phyloP scores from a whole-genome alignment of 164 flowering plant genomes.

The Vitis amurensis region DNA sequence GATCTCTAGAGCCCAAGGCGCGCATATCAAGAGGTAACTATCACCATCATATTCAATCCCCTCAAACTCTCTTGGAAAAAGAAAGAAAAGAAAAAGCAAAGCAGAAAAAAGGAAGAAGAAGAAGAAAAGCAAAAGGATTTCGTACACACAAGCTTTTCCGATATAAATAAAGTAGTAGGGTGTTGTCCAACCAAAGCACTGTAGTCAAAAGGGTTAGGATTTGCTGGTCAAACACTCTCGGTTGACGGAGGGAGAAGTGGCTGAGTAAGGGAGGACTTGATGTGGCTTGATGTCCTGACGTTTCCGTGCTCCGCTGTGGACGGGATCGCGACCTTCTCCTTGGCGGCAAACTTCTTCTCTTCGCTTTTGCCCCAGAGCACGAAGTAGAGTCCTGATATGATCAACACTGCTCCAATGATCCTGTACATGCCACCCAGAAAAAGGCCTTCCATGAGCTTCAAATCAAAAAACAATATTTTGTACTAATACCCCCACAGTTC shows the following conservation, averaged over 20 bases:
- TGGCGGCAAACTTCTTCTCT: slow-evolving; percentile 58
- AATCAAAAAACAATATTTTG: no score
- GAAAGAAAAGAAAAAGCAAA: neutral
- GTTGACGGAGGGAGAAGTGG: slow-evolving; percentile 78
- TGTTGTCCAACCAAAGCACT: neutral
- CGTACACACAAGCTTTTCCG: slow-evolving; percentile 27
- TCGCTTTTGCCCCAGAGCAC: slow-evolving; percentile 96
- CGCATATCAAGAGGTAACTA: slow-evolving; percentile 1
- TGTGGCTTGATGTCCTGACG: slow-evolving; percentile 35
- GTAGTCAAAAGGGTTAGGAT: slow-evolving; percentile 2
- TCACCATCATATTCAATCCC: slow-evolving; percentile 22
- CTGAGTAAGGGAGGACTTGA: slow-evolving; percentile 68
- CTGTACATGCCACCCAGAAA: slow-evolving; percentile 37
- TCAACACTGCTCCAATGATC: slow-evolving; percentile 93
- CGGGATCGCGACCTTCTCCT: slow-evolving; percentile 35
- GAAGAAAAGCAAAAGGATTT: slow-evolving; percentile 3
- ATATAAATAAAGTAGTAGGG: neutral
- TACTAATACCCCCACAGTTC: no score
- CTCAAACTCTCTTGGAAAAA: slow-evolving; percentile 6
- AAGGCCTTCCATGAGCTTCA: no score
- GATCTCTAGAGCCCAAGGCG: slow-evolving; percentile 13
- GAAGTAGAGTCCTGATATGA: slow-evolving; percentile 80
- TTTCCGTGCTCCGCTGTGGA: slow-evolving; percentile 44
- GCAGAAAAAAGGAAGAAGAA: neutral
- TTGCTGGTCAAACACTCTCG: slow-evolving; percentile 55